These are phyloP conservation scores for Lophiostoma macrostomum DNA, from an alignment of 495 filamentous ascomycete species.

Conservation along the genomic window DNA sequence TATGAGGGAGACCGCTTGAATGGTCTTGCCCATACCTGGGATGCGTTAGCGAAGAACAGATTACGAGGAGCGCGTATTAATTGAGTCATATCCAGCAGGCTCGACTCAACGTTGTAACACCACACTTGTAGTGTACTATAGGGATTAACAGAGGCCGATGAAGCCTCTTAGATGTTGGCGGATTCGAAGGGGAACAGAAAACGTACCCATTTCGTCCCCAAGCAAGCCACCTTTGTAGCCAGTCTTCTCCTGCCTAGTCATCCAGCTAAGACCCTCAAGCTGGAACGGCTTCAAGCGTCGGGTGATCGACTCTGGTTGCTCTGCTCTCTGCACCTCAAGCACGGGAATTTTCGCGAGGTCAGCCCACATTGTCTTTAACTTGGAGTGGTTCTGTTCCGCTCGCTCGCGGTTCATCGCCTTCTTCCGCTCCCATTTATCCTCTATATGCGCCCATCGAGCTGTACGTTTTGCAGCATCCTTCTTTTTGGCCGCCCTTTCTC, in stretches of 20 bases:
- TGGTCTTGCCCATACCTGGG: conserved; percentile 84
- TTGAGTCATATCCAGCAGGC: too few relatives aligned
- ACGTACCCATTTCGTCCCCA: conserved; percentile 84
- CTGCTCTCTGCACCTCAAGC: conserved; percentile 61
- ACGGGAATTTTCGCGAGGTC: conserved; percentile 64
- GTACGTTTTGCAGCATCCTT: neutral
- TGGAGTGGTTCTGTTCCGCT: conserved; percentile 74
- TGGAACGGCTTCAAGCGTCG: conserved; percentile 88
- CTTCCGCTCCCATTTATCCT: conserved; percentile 36
- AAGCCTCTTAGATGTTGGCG: too few relatives aligned
- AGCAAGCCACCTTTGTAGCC: conserved; percentile 83
- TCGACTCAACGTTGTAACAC: too few relatives aligned
- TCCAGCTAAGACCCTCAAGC: conserved; percentile 89
- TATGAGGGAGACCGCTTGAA: conserved; percentile 92
- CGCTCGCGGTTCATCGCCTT: conserved; percentile 55
- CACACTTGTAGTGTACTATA: too few relatives aligned
- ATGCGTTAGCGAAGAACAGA: neutral
- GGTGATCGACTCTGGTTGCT: conserved; percentile 75
- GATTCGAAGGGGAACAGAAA: too few relatives aligned
- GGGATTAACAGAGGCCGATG: too few relatives aligned
- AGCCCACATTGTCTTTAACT: conserved; percentile 77
- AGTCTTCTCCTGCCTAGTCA: conserved; percentile 81
- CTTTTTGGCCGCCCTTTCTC: conserved; percentile 13
- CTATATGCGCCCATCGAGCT: conserved; percentile 25
- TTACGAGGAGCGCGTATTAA: too few relatives aligned